phyloP scores from a whole-genome alignment of 768 basidiomycete species.

The Rhizopogon vesiculosus region DNA sequence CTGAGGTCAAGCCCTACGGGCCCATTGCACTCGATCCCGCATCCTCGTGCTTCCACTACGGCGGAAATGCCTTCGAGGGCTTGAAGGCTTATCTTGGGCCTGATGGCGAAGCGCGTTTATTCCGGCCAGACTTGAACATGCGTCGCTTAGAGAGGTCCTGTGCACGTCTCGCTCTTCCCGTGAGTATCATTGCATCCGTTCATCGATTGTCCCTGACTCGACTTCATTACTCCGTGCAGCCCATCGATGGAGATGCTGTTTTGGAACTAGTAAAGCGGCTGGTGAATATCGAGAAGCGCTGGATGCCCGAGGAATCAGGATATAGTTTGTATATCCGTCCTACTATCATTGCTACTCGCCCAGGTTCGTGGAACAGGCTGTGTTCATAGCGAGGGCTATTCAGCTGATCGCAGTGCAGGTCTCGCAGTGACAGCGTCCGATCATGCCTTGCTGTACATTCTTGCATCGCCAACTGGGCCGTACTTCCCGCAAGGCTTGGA shows the following conservation, averaged over 20 bases:
- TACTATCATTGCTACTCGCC: slow-evolving; percentile 53
- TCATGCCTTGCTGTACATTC: slow-evolving; percentile 82
- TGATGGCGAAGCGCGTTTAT: slow-evolving; percentile 69
- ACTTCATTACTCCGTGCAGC: slow-evolving; percentile 12
- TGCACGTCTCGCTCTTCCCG: slow-evolving; percentile 69
- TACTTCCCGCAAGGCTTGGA: slow-evolving; percentile 45
- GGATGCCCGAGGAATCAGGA: slow-evolving; percentile 75
- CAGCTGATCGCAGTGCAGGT: slow-evolving; percentile 18
- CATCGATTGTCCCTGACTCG: background rate
- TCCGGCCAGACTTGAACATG: slow-evolving; percentile 86
- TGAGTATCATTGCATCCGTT: slow-evolving; percentile 24
- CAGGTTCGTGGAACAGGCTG: slow-evolving; percentile 19
- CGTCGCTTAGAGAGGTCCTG: slow-evolving; percentile 67
- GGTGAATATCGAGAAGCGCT: slow-evolving; percentile 65
- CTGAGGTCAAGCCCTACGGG: slow-evolving; percentile 69
- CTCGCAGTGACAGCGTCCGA: slow-evolving; percentile 72
- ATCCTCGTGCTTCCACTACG: slow-evolving; percentile 56
- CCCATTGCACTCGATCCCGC: slow-evolving; percentile 56
- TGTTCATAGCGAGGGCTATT: background rate
- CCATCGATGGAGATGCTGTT: slow-evolving; percentile 42
- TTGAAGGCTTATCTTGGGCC: slow-evolving; percentile 73
- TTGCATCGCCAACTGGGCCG: slow-evolving; percentile 59
- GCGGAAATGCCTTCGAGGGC: slow-evolving; percentile 56
- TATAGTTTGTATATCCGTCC: slow-evolving; percentile 87
- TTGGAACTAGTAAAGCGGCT: slow-evolving; percentile 60